Conservation (phyloP, 73 alveolate species). For the Symbiodinium pilosum region DNA sequence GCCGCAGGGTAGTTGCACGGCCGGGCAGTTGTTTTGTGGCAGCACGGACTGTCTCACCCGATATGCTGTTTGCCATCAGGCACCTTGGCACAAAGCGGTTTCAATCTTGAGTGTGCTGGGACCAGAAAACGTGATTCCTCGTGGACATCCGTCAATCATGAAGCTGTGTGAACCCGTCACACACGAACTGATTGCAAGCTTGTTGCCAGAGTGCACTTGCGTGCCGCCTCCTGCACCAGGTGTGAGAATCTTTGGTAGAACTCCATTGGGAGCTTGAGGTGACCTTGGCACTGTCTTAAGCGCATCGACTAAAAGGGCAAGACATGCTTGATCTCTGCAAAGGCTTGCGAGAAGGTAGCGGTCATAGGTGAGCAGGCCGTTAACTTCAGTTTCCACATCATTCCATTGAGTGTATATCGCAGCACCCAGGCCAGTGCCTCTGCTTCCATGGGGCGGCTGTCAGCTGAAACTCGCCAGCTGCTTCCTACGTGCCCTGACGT, state of each 20-base stretch:
- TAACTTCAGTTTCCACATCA: constrained; percentile 89
- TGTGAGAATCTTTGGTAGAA: constrained; percentile 57
- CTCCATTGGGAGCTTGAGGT: constrained; percentile 66
- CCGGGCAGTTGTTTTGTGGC: no score
- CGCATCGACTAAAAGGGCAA: no score
- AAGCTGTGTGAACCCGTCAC: no score
- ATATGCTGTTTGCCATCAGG: no score
- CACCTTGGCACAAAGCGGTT: no score
- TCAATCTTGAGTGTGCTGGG: no score
- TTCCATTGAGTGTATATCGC: constrained; percentile 93
- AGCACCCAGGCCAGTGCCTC: constrained; percentile 60
- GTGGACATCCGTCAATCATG: no score
- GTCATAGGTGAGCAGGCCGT: constrained; percentile 73
- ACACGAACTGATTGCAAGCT: not conserved
- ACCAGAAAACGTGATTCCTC: no score
- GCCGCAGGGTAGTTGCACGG: no score
- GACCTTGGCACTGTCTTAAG: constrained; percentile 13
- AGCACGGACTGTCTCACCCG: no score
- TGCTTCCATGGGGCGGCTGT: not conserved
- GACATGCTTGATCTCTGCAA: no score
- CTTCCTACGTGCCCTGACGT: not conserved
- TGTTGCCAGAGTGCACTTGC: not conserved
- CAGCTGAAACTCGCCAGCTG: not conserved
- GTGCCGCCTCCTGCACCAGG: not conserved
- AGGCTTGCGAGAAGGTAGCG: not conserved